Evolutionary conservation across 2,329 filamentous ascomycete species (phyloP).

Genomic region (Chaetomium globosum): DNA sequence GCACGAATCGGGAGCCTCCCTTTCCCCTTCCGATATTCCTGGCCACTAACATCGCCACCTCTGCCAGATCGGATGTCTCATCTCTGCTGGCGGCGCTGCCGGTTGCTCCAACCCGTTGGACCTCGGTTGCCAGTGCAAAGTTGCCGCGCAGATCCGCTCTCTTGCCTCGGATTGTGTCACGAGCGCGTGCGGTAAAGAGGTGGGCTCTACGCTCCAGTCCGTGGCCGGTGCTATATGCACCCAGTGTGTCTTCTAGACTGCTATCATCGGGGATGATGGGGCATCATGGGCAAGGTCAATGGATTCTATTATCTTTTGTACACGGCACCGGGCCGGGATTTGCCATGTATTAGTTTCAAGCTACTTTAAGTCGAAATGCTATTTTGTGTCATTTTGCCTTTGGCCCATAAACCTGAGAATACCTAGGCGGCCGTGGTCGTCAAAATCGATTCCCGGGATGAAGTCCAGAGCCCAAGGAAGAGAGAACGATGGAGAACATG

Average conservation of each 20-base stretch:
- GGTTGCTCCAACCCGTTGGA: slow-evolving; percentile 26
- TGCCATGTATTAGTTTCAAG: no score
- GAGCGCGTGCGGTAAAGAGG: slow-evolving; percentile 9
- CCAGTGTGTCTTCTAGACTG: slow-evolving; percentile 17
- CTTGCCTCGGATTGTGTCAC: slow-evolving; percentile 23
- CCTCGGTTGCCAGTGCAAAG: slow-evolving; percentile 26
- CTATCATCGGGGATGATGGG: not conserved
- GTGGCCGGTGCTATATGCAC: slow-evolving; percentile 27
- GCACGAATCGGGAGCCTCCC: not conserved
- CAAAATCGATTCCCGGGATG: not conserved
- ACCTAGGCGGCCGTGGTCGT: not conserved
- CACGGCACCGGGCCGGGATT: no score
- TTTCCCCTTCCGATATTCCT: not conserved
- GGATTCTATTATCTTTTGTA: not conserved
- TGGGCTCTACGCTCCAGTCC: slow-evolving; percentile 10
- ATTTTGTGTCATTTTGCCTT: not conserved
- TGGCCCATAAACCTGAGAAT: no score
- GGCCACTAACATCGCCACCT: not conserved
- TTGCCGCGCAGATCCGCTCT: slow-evolving; percentile 7
- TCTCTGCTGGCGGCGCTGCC: slow-evolving; percentile 12
- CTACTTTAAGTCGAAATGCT: not conserved
- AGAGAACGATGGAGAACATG: not conserved
- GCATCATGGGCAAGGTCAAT: not conserved
- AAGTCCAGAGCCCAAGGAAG: not conserved
- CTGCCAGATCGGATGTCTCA: slow-evolving; percentile 20